These are phyloP conservation scores for Gossypium davidsonii DNA, from an alignment of 441 rosid species.

Conservation along the genomic window DNA sequence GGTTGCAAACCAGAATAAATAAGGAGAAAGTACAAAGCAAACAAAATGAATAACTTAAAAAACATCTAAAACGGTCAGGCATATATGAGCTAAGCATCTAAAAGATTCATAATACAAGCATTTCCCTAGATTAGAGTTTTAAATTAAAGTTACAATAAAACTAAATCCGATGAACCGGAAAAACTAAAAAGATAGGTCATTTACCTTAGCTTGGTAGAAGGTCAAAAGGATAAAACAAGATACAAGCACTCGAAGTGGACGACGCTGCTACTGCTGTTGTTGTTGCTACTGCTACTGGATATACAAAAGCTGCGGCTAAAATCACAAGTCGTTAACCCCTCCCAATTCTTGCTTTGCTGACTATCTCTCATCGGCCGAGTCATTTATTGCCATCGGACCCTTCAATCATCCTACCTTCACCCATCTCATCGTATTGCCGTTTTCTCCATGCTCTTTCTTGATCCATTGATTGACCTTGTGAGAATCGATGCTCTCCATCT, in stretches of 20 bases:
- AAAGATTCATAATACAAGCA: constrained; percentile 12
- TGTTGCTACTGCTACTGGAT: not conserved
- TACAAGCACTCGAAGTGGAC: not conserved
- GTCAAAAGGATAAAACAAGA: constrained; percentile 17
- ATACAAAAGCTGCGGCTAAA: constrained; percentile 4
- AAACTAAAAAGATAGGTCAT: not conserved
- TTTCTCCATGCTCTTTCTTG: constrained; percentile 37
- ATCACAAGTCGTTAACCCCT: not conserved
- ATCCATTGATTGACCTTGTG: constrained; percentile 31
- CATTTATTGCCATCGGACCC: constrained; percentile 29
- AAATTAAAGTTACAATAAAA: constrained; percentile 14
- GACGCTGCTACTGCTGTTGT: not conserved
- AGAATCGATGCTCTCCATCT: constrained; percentile 41
- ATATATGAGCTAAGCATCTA: not conserved
- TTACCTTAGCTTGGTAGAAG: constrained; percentile 12
- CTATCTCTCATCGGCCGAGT: constrained; percentile 16
- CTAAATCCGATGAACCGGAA: constrained; percentile 12
- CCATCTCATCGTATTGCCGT: constrained; percentile 28
- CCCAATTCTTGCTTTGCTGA: constrained; percentile 14
- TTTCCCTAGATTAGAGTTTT: not conserved
- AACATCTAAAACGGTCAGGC: not conserved
- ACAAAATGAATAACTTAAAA: not conserved
- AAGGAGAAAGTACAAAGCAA: not conserved
- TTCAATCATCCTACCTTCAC: constrained; percentile 27
- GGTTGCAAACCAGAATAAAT: not conserved